phyloP scores from a whole-genome alignment of 805 yeast species.

The Kodamaea sagamina region DNA sequence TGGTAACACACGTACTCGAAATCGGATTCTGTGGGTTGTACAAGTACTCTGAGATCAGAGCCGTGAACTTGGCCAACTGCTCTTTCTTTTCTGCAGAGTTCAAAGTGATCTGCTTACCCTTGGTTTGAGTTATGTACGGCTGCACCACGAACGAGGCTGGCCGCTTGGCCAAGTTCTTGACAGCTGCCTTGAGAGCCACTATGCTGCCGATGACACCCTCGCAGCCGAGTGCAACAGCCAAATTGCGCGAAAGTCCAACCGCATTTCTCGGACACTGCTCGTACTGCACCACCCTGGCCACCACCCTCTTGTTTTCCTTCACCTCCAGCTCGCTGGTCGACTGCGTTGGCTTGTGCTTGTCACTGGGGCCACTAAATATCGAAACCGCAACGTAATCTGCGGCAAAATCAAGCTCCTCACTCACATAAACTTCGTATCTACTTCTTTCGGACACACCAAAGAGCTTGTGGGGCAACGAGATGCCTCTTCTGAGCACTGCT shows the following conservation, averaged over 20 bases:
- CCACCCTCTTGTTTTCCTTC: slow-evolving; percentile 43
- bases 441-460: slow-evolving; percentile 20
- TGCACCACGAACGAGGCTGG: slow-evolving; percentile 50
- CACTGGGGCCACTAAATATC: slow-evolving; percentile 52
- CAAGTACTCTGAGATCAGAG: slow-evolving; percentile 22
- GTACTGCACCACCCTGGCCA: slow-evolving; percentile 52
- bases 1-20: slow-evolving; percentile 46
- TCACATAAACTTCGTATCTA: slow-evolving; percentile 48
- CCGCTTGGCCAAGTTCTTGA: slow-evolving; percentile 33
- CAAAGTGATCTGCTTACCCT: slow-evolving; percentile 31
- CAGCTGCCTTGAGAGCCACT: slow-evolving; percentile 51
- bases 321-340: slow-evolving; percentile 16
- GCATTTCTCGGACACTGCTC: slow-evolving; percentile 35
- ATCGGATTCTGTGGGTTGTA: slow-evolving; percentile 20
- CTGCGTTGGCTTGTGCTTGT: slow-evolving; percentile 22
- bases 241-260: slow-evolving; percentile 53
- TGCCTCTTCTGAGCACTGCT: slow-evolving; percentile 51
- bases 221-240: slow-evolving; percentile 59
- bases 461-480: slow-evolving; percentile 54
- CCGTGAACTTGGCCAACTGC: slow-evolving; percentile 19
- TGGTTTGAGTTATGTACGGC: slow-evolving; percentile 53
- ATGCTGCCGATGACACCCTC: slow-evolving; percentile 52
- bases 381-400: slow-evolving; percentile 53
- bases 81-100: slow-evolving; percentile 34
- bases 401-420: slow-evolving; percentile 27